Evolutionary conservation across 208 protist genomes (phyloP).

Genomic region (Spongospora subterranea): DNA sequence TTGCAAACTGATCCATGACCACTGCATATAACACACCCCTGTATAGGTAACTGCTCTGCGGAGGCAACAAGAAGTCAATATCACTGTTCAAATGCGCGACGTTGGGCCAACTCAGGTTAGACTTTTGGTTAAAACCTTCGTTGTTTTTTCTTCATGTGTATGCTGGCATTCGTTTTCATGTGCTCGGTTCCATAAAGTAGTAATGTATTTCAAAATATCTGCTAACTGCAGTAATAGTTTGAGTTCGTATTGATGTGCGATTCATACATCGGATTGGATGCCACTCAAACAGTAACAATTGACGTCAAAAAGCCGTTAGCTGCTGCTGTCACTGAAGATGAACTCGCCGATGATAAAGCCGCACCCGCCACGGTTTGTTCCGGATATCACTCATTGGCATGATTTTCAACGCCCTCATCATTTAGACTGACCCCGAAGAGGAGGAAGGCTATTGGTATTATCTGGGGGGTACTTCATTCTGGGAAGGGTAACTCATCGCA

Average conservation of each 20-base stretch:
- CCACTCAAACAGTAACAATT: constrained; percentile 16
- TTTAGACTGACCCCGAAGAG: not conserved
- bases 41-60: not conserved
- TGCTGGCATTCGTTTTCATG: too few species aligned
- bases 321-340: not conserved
- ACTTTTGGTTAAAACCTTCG: not conserved
- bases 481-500: not conserved
- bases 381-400: not conserved
- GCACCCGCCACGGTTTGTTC: not conserved
- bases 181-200: too few species aligned
- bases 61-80: constrained; percentile 41
- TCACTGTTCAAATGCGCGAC: not conserved
- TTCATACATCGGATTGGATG: constrained; percentile 42
- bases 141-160: not conserved
- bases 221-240: too few species aligned
- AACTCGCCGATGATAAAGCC: not conserved
- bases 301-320: constrained; percentile 45
- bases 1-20: not conserved
- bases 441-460: constrained; percentile 57
- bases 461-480: constrained; percentile 24
- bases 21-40: not conserved
- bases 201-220: too few species aligned
- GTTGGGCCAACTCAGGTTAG: constrained; percentile 38
- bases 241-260: constrained; percentile 50
- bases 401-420: not conserved